These are phyloP conservation scores for Turnera subulata DNA, from an alignment of 345 rosid genomes.

Conservation along the genomic window DNA sequence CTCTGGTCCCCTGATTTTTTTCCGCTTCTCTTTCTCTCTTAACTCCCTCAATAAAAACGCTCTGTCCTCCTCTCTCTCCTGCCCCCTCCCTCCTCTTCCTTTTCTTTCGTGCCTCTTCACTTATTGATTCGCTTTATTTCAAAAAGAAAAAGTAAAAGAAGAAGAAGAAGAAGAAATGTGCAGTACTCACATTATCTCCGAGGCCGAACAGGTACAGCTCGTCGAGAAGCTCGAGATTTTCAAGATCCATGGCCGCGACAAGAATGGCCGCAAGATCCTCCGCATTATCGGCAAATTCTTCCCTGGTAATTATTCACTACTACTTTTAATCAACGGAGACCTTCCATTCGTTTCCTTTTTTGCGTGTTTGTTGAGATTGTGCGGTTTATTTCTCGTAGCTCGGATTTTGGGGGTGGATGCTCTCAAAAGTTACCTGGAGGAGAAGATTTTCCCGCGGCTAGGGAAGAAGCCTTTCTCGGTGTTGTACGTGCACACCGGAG, in stretches of 20 bases:
- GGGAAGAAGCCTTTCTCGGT: conserved; percentile 40
- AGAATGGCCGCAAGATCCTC: conserved; percentile 62
- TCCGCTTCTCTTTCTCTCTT: too few relatives aligned
- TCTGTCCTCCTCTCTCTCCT: too few relatives aligned
- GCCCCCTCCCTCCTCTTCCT: not conserved
- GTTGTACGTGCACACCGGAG: conserved; percentile 50
- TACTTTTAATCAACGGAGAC: not conserved
- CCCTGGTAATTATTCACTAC: conserved; percentile 36
- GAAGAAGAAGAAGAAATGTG: not conserved
- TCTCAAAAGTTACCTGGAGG: conserved; percentile 47
- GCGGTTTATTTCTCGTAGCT: conserved; percentile 22
- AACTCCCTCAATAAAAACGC: too few relatives aligned
- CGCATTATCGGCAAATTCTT: conserved; percentile 55
- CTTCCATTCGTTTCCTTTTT: not conserved
- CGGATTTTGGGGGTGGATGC: conserved; percentile 34
- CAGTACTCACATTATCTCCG: not conserved
- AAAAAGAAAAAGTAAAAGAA: too few relatives aligned
- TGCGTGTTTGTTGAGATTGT: not conserved
- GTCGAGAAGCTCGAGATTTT: conserved; percentile 50
- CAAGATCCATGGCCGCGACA: conserved; percentile 71
- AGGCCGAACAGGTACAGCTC: conserved; percentile 28
- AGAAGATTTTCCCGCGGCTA: conserved; percentile 33
- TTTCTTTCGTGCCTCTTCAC: too few relatives aligned
- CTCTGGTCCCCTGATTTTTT: too few relatives aligned
- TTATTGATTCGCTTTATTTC: too few relatives aligned